A percentile compares a stretch with the other conserved stretches of the same genome.
These are phyloP conservation scores for Geotrichum cucujoidarum DNA, from an alignment of 1,139 yeast species.

Conservation along the genomic window DNA sequence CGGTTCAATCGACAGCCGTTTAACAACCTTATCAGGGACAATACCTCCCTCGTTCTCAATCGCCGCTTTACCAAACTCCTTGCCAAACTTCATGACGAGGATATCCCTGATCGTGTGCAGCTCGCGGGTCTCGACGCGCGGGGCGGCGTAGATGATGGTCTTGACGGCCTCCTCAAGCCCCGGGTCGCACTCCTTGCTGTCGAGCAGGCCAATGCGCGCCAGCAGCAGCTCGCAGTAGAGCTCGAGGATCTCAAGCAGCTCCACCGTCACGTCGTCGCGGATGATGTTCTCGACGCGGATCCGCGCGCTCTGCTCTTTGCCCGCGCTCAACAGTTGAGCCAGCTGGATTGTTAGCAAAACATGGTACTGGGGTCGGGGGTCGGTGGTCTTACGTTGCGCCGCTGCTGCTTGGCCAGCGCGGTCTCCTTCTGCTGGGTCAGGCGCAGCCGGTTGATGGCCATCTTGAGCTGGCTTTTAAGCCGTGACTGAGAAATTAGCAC, in stretches of 20 bases:
- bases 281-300: slow-evolving; percentile 83
- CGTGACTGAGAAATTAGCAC: slow-evolving; percentile 32
- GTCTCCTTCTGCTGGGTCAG: slow-evolving; percentile 77
- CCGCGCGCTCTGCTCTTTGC: slow-evolving; percentile 78
- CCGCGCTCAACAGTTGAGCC: slow-evolving; percentile 65
- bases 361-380: neutral
- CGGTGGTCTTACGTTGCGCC: slow-evolving; percentile 53
- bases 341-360: slow-evolving; percentile 31
- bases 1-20: slow-evolving; percentile 60
- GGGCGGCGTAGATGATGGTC: slow-evolving; percentile 64
- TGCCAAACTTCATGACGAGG: slow-evolving; percentile 59
- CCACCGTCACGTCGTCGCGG: slow-evolving; percentile 78
- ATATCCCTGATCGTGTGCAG: slow-evolving; percentile 57
- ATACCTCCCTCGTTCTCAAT: slow-evolving; percentile 51
- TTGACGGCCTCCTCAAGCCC: slow-evolving; percentile 71
- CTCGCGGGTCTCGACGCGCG: slow-evolving; percentile 74
- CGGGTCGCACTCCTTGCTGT: slow-evolving; percentile 50
- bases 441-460: slow-evolving; percentile 75
- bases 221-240: slow-evolving; percentile 77
- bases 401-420: slow-evolving; percentile 75
- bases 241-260: slow-evolving; percentile 73
- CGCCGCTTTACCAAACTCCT: slow-evolving; percentile 57
- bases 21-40: slow-evolving; percentile 62
- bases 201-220: slow-evolving; percentile 63
- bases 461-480: slow-evolving; percentile 66